Evolutionary conservation across 1,139 yeast genomes (phyloP).

Genomic region (Kodamaea arcana): DNA sequence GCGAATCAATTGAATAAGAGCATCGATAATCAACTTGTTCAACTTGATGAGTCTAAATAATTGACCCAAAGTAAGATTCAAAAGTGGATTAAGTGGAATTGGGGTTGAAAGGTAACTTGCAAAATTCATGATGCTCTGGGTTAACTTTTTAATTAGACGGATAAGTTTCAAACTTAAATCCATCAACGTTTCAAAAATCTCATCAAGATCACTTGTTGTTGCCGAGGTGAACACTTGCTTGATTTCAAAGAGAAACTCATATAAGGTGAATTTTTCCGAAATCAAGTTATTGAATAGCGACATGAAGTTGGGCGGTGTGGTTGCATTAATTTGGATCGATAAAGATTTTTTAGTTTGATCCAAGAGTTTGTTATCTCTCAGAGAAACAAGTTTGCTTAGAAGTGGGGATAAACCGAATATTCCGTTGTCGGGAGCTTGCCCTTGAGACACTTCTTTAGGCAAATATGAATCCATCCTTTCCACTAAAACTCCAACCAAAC

Average conservation of each 20-base stretch:
- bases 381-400: not conserved
- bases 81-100: conserved; percentile 25
- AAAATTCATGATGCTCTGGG: conserved; percentile 35
- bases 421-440: not conserved
- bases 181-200: conserved; percentile 38
- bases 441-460: too few species aligned
- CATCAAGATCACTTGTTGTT: conserved; percentile 43
- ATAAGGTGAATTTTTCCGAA: conserved; percentile 27
- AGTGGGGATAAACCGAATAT: not conserved
- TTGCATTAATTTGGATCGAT: not conserved
- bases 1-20: conserved; percentile 17
- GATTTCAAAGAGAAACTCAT: conserved; percentile 29
- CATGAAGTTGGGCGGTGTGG: conserved; percentile 5
- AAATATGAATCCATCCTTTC: conserved; percentile 10
- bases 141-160: conserved; percentile 39
- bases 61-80: conserved; percentile 34
- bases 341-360: not conserved
- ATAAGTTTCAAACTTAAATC: conserved; percentile 47
- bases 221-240: conserved; percentile 13
- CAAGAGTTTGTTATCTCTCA: not conserved
- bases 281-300: conserved; percentile 21
- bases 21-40: conserved; percentile 33
- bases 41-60: conserved; percentile 34
- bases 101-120: conserved; percentile 13
- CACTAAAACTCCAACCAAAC: conserved; percentile 16